These are phyloP conservation scores for Monosporascus sp. DNA, from an alignment of 2,329 filamentous ascomycete genomes.

Conservation along the genomic window DNA sequence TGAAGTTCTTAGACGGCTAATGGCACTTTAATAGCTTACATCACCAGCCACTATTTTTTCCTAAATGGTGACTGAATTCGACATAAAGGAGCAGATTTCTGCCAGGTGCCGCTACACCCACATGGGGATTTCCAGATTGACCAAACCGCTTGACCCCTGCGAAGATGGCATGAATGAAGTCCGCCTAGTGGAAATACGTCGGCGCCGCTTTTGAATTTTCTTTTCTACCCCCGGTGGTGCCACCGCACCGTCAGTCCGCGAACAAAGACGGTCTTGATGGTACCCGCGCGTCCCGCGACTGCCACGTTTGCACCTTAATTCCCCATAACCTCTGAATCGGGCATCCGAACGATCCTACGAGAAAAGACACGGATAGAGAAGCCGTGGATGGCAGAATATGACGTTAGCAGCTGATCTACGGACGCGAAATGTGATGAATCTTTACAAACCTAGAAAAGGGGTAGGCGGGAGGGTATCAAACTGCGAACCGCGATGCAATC, in stretches of 20 bases:
- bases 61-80: too few relatives aligned
- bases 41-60: too few relatives aligned
- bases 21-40: too few relatives aligned
- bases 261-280: not conserved
- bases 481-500: too few relatives aligned
- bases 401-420: not conserved
- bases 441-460: not conserved
- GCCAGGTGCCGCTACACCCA: too few relatives aligned
- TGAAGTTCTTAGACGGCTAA: too few relatives aligned
- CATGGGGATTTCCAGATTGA: too few relatives aligned
- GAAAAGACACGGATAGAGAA: not conserved
- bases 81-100: too few relatives aligned
- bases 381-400: not conserved
- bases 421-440: not conserved
- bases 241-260: not conserved
- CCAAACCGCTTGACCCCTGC: too few relatives aligned
- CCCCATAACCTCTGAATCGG: not conserved
- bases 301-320: not conserved
- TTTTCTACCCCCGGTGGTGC: not conserved
- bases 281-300: not conserved
- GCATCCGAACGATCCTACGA: not conserved
- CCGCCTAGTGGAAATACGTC: too few relatives aligned
- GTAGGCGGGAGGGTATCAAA: too few relatives aligned
- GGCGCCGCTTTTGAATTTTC: not conserved
- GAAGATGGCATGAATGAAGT: too few relatives aligned